Evolutionary conservation across 805 yeast genomes (phyloP).

Genomic region (Candida nonsorbophila): DNA sequence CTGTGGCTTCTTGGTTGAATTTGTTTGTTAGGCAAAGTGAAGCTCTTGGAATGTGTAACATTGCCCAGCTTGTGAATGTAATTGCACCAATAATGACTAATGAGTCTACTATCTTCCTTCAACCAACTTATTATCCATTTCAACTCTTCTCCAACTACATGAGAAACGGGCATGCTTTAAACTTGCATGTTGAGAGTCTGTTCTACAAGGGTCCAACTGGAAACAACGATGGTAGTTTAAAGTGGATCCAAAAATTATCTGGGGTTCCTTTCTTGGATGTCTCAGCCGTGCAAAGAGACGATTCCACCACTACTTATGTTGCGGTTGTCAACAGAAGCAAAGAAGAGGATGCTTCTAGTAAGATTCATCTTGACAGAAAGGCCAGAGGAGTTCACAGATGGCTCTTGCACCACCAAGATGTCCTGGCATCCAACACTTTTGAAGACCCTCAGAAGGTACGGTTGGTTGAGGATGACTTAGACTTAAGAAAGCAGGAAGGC

Average conservation of each 20-base stretch:
- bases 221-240: conserved; percentile 9
- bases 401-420: conserved; percentile 21
- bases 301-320: conserved; percentile 15
- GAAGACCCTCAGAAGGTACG: conserved; percentile 16
- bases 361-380: conserved; percentile 11
- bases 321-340: conserved; percentile 22
- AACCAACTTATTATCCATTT: conserved; percentile 23
- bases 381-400: conserved; percentile 11
- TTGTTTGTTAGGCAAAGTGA: conserved; percentile 25
- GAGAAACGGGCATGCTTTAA: conserved; percentile 24
- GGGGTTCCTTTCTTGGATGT: conserved; percentile 18
- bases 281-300: conserved; percentile 16
- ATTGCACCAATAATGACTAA: conserved; percentile 31
- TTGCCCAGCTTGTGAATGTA: conserved; percentile 28
- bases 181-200: conserved; percentile 22
- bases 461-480: conserved; percentile 14
- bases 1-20: conserved; percentile 28
- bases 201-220: conserved; percentile 20
- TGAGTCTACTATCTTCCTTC: conserved; percentile 15
- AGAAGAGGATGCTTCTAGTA: conserved; percentile 14
- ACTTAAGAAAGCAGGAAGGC: conserved; percentile 16
- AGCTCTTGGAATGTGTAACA: conserved; percentile 25
- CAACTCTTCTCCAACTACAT: conserved; percentile 21
- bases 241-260: conserved; percentile 15
- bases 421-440: conserved; percentile 20